These are phyloP conservation scores for Aspergillus incahuasiensis DNA, from an alignment of 495 filamentous ascomycete genomes.

Conservation along the genomic window DNA sequence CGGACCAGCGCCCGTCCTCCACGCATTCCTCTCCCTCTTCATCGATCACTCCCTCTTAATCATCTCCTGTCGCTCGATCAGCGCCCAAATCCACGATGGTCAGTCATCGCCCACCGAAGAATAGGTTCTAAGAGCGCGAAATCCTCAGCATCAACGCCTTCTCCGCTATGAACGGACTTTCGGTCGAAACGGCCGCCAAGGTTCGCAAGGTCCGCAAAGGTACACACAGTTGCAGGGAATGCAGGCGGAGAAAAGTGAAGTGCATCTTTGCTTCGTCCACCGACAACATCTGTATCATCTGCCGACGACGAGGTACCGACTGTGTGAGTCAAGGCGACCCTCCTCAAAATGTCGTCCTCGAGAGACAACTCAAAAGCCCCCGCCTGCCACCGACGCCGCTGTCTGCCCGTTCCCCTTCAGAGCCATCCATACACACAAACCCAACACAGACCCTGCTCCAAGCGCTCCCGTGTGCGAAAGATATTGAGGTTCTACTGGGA, in stretches of 20 bases:
- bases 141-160: neutral
- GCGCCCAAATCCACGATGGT: too few relatives aligned
- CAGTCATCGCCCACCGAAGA: too few relatives aligned
- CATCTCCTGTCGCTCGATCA: too few relatives aligned
- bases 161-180: neutral
- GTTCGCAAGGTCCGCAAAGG: conserved; percentile 8
- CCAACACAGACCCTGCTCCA: neutral
- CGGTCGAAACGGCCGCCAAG: neutral
- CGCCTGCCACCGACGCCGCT: neutral
- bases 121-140: neutral
- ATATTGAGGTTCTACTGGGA: neutral
- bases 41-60: too few relatives aligned
- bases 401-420: neutral
- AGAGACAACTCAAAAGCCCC: neutral
- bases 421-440: neutral
- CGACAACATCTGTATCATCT: neutral
- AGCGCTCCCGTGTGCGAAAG: neutral
- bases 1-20: too few relatives aligned
- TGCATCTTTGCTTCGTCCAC: conserved; percentile 5
- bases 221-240: conserved; percentile 21
- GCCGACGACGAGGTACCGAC: neutral
- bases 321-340: neutral
- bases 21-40: too few relatives aligned
- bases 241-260: conserved; percentile 20
- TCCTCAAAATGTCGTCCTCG: neutral